Evolutionary conservation across 2,329 filamentous ascomycete species (phyloP).

Genomic region (Shiraia sp.): DNA sequence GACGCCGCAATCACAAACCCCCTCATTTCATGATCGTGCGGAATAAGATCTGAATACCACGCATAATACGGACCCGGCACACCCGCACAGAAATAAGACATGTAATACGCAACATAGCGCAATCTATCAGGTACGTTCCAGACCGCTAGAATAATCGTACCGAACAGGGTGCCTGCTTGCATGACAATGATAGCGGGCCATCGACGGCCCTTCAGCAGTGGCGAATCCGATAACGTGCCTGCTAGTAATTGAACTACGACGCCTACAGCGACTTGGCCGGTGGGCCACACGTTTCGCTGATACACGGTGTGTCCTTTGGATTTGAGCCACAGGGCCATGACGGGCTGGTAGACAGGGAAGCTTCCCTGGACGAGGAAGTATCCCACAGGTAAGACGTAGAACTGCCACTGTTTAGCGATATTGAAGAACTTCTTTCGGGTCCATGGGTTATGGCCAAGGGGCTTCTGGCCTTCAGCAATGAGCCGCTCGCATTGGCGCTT

Average conservation of each 20-base stretch:
- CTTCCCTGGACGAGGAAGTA: slow-evolving; percentile 48
- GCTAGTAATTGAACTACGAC: slow-evolving; percentile 51
- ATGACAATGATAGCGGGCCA: slow-evolving; percentile 49
- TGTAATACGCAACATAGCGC: slow-evolving; percentile 43
- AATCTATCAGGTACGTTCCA: slow-evolving; percentile 51
- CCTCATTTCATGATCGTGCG: slow-evolving; percentile 32
- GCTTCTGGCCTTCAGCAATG: slow-evolving; percentile 27
- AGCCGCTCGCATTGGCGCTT: slow-evolving; percentile 25
- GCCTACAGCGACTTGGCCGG: slow-evolving; percentile 49
- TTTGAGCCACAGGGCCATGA: slow-evolving; percentile 51
- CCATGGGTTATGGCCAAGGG: slow-evolving; percentile 46
- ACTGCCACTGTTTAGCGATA: slow-evolving; percentile 52
- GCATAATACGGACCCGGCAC: slow-evolving; percentile 30
- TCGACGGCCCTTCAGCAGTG: slow-evolving; percentile 26
- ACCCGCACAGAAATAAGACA: slow-evolving; percentile 24
- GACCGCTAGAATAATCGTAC: slow-evolving; percentile 47
- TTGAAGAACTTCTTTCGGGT: slow-evolving; percentile 48
- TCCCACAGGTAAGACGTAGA: slow-evolving; percentile 53
- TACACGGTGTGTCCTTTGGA: slow-evolving; percentile 49
- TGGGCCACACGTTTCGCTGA: slow-evolving; percentile 54
- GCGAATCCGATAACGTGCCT: slow-evolving; percentile 39
- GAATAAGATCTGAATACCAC: slow-evolving; percentile 30
- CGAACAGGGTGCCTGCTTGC: slow-evolving; percentile 44
- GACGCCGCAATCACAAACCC: slow-evolving; percentile 27
- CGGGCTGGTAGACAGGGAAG: slow-evolving; percentile 21